These are phyloP conservation scores for Ligustrum vulgare DNA, from an alignment of 257 asterid genomes.

Conservation along the genomic window DNA sequence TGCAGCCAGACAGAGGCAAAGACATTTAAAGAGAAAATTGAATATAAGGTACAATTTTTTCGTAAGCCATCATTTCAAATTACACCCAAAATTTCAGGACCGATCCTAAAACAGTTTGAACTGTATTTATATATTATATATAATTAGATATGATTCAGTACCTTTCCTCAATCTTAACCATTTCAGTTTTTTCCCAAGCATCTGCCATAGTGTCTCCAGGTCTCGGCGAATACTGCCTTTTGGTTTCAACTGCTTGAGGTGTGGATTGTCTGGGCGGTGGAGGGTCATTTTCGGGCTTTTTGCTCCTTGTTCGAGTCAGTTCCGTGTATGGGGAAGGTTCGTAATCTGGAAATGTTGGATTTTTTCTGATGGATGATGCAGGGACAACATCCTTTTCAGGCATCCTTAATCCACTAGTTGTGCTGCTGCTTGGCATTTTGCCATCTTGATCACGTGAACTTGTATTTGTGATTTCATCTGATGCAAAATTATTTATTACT, in stretches of 20 bases:
- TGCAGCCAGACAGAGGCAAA: too few species aligned
- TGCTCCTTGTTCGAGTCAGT: neutral
- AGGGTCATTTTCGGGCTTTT: constrained; percentile 25
- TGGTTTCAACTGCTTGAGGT: constrained; percentile 30
- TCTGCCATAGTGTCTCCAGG: constrained; percentile 53
- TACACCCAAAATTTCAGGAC: too few species aligned
- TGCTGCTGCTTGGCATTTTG: constrained; percentile 27
- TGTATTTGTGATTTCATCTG: constrained; percentile 48
- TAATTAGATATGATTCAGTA: constrained; percentile 24
- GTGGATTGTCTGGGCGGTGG: constrained; percentile 24
- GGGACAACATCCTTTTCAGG: constrained; percentile 33
- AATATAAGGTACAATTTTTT: too few species aligned
- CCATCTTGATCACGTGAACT: constrained; percentile 38
- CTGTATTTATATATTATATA: neutral
- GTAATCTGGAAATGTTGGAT: constrained; percentile 52
- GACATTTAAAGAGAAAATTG: too few species aligned
- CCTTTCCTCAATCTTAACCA: constrained; percentile 62
- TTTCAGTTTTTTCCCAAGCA: constrained; percentile 61
- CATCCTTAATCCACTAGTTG: constrained; percentile 28
- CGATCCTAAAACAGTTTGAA: too few species aligned
- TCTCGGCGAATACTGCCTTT: constrained; percentile 30
- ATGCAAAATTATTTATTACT: constrained; percentile 1
- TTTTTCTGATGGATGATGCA: constrained; percentile 48
- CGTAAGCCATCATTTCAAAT: too few species aligned
- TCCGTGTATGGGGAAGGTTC: constrained; percentile 33